Conservation (phyloP, 306 rosid genomes). For the Pyrus betulifolia region DNA sequence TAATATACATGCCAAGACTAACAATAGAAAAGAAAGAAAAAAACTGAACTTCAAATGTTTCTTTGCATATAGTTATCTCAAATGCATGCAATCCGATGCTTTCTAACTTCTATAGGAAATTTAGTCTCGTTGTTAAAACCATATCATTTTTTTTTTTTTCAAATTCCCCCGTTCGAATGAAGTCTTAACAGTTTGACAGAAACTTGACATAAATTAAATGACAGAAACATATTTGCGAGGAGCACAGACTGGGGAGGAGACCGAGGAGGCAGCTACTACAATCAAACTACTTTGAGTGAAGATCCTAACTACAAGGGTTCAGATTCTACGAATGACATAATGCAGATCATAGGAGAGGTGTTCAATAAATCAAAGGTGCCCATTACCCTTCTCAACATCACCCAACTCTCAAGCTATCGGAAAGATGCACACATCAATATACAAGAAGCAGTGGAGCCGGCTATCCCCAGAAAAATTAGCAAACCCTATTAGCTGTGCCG, state of each 20-base stretch:
- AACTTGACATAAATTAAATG: too few relatives aligned
- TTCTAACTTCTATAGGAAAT: too few relatives aligned
- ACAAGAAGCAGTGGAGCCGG: slow-evolving; percentile 85
- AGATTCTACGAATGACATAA: slow-evolving; percentile 41
- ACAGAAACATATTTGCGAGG: too few relatives aligned
- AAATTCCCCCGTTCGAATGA: too few relatives aligned
- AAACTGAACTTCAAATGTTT: background rate
- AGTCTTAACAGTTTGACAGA: too few relatives aligned
- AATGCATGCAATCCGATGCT: too few relatives aligned
- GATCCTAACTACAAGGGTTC: slow-evolving; percentile 70
- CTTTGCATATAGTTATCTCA: too few relatives aligned
- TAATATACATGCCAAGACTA: background rate
- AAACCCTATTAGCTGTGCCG: slow-evolving; percentile 75
- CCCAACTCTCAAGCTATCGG: slow-evolving; percentile 28
- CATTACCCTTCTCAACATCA: slow-evolving; percentile 11
- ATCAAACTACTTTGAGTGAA: slow-evolving; percentile 56
- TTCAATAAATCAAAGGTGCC: slow-evolving; percentile 54
- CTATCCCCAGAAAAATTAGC: slow-evolving; percentile 62
- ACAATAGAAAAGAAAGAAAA: background rate
- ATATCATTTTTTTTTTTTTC: too few relatives aligned
- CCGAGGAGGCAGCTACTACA: slow-evolving; percentile 60
- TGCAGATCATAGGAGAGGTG: slow-evolving; percentile 72
- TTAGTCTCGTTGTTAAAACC: too few relatives aligned
- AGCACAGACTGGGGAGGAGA: slow-evolving; percentile 16
- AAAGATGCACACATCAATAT: slow-evolving; percentile 80